Percentiles rank a stretch among this genome's conserved stretches.
Conservation (phyloP, 768 basidiomycete species). For the Rubroboletus satanas region DNA sequence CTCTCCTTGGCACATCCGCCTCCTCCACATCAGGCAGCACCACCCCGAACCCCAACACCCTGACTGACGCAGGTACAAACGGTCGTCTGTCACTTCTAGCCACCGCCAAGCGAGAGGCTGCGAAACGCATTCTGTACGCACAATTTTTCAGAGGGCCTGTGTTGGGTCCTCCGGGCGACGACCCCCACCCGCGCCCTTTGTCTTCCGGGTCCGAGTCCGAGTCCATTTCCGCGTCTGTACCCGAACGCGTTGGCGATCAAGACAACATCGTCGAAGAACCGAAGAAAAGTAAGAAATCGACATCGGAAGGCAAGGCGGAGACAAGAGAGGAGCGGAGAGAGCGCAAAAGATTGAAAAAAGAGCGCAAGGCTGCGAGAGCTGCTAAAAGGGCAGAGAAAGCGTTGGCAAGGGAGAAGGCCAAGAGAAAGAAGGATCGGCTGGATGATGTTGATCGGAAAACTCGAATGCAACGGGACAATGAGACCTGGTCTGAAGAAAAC, state of each 20-base stretch:
- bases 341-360: conserved; percentile 23
- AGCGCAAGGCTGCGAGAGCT: conserved; percentile 18
- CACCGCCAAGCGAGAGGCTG: conserved; percentile 73
- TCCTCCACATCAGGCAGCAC: conserved; percentile 42
- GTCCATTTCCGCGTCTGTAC: background rate
- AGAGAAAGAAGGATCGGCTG: background rate
- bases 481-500: background rate
- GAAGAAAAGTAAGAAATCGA: conserved; percentile 9
- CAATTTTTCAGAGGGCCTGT: conserved; percentile 78
- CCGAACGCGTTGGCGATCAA: background rate
- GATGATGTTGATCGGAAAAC: background rate
- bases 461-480: background rate
- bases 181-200: background rate
- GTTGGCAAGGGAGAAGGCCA: background rate
- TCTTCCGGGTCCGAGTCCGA: background rate
- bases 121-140: conserved; percentile 70
- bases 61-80: background rate
- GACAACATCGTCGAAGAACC: background rate
- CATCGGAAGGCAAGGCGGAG: conserved; percentile 2
- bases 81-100: conserved; percentile 49
- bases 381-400: conserved; percentile 10
- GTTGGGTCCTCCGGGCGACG: conserved; percentile 48
- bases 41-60: conserved; percentile 33
- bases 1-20: conserved; percentile 47
- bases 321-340: conserved; percentile 20